Evolutionary conservation across 2,329 filamentous ascomycete species (phyloP), one percentile per base, ranked within the genome.

Genomic region (Anisogramma anomala): DNA sequence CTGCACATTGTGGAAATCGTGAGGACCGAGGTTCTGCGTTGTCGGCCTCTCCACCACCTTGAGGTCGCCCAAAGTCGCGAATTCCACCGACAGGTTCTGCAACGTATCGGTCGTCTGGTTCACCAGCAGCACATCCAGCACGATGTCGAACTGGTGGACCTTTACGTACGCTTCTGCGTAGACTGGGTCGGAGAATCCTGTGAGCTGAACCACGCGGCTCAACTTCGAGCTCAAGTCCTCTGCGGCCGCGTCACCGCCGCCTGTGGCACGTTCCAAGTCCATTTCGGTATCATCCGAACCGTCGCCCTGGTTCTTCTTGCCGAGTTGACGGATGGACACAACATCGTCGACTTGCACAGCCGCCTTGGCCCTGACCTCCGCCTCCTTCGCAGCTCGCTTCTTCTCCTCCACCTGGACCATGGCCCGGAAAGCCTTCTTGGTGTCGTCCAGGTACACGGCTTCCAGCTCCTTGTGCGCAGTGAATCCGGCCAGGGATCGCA

Each of bases 81-180:
- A 98, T 61, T 98, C 91, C 17, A 98, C 89, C 0, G 87, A 94
- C 23, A 98, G 72, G 55, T 98, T 98, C 61, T 96, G 91, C 18
- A 98, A 72, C 3, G 91, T 98, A 57, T 96, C 89, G 11, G 82
- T 85, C 0, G 91, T 96, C 63, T 98, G 91, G 62, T 98, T 98
- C 55, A 98, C 91, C 17, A 98, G 72, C 3, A 98, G 74, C 7
- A 98, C 91, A 56, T 98, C 91, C 19, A 98, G 73, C 13, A 98
- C 83, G 54, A 98, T 98, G 57, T 98, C 91, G 56, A 98, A 98
- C 61, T 98, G 91, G 60, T 96, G 88, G 8, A 98, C 89, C 60
- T 94, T 94, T 56, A 98, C 89, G 54, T 98, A 98, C 4, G 91
- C 91, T 64, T 98, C 91, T n/a, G 86, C 91, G 55, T 98, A 98